Base-by-base conservation (phyloP, 2,329 filamentous ascomycete genomes). In the Biscogniauxia marginata region DNA sequence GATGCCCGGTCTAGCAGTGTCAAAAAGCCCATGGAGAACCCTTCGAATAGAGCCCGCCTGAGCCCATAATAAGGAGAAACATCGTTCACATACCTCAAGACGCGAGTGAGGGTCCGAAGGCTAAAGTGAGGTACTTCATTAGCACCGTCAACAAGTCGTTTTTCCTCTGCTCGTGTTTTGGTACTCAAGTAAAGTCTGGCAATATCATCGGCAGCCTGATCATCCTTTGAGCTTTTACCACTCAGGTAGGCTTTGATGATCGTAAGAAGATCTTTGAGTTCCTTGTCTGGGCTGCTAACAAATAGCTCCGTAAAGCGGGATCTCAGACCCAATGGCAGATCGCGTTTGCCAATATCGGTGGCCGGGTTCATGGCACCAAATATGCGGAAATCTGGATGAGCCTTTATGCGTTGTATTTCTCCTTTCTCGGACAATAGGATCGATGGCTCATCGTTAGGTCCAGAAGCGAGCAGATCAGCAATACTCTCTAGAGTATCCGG, bases 351-450 rank as follows among this genome's bases (percentile, higher is more conserved):
- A 54, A 97, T 87, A 76, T 99, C 95, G 3, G 95, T 99, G 4
- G 95, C 95, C 24, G 95, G 95, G 68, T 99, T 99, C 95, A 99
- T 99, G 23, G 96, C 95, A 51, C 91, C 96, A 69, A 99, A 99
- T 13, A 99, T 90, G 43, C 95, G 87, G 72, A 99, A 99, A 62
- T 96, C 87, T 0, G 91, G 88, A 72, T 99, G 93, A 0, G 93
- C 95, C 58, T 87, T 82, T 34, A 99, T 87, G 62, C 93, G 85
- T 72, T 98, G 91, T 46, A 96, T 91, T 64, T 95, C 92, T 39
- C 95, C 95, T 43, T 92, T 95, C 75, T 99, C 95, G 0, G 93
- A 93, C 7, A 99, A 81, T 4, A 99, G 77, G 47, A 99, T 86
- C 0, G 91, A 97, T 1, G 93, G 93, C 0, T 80, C 79, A 30